These are phyloP conservation scores for Blastocladiella emersonii DNA, from an alignment of 371 early-diverging fungal species.

Conservation along the genomic window DNA sequence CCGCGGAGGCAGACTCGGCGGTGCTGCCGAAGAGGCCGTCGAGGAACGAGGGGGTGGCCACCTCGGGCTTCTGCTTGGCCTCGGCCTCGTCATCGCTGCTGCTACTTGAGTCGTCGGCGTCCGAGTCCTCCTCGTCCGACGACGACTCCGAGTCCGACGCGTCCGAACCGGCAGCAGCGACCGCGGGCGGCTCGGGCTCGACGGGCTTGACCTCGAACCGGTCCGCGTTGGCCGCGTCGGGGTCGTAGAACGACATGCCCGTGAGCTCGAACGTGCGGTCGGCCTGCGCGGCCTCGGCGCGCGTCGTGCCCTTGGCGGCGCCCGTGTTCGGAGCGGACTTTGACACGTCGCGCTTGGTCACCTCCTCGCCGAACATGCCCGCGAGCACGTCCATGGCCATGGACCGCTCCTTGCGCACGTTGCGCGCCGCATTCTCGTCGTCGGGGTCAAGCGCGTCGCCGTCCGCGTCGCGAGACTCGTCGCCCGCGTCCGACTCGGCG, in stretches of 20 bases:
- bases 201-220: background rate
- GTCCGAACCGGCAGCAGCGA: too few relatives aligned
- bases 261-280: background rate
- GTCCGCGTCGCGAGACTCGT: background rate
- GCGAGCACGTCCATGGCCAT: background rate
- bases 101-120: background rate
- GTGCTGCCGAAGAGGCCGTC: too few relatives aligned
- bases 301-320: background rate
- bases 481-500: background rate
- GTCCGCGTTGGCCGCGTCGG: background rate
- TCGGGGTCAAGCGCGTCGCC: too few relatives aligned
- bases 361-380: background rate
- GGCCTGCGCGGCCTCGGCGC: background rate
- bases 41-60: too few relatives aligned
- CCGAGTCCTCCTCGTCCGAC: background rate
- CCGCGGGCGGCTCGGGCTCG: too few relatives aligned
- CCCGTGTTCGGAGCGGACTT: background rate
- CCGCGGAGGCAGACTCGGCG: too few relatives aligned
- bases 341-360: background rate
- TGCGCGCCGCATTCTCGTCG: background rate
- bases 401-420: background rate
- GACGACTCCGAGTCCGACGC: background rate
- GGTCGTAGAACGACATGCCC: constrained; percentile 1
- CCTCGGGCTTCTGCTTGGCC: background rate
- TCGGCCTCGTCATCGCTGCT: background rate